These are phyloP conservation scores for Elymus sibiricus DNA, from an alignment of 176 grass and related monocot genomes.

Conservation along the genomic window DNA sequence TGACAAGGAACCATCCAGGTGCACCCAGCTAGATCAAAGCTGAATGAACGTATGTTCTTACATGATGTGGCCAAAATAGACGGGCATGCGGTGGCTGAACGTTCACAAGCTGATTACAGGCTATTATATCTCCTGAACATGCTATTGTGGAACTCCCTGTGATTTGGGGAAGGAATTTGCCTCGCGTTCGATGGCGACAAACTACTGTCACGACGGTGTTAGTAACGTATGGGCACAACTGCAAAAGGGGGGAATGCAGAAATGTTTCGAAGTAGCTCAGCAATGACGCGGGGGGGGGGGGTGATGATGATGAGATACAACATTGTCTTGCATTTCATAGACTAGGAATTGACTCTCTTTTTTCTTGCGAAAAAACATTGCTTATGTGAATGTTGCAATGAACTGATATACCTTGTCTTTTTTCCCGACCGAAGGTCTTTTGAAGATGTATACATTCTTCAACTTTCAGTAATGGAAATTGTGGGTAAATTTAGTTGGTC, in stretches of 20 bases:
- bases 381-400: neutral
- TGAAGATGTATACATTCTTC: neutral
- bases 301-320: neutral
- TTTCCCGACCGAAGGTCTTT: neutral
- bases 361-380: neutral
- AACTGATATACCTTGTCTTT: neutral
- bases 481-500: neutral
- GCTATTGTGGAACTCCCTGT: neutral
- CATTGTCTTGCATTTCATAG: neutral
- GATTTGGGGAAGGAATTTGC: neutral
- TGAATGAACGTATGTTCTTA: conserved; percentile 4
- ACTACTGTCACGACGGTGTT: neutral
- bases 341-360: neutral
- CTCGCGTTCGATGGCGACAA: neutral
- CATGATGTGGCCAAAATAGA: neutral
- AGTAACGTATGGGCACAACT: neutral
- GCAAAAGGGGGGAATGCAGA: neutral
- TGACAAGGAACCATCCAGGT: neutral
- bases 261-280: neutral
- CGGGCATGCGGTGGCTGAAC: neutral
- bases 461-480: neutral
- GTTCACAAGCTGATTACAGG: neutral
- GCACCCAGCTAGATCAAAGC: neutral
- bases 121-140: neutral
- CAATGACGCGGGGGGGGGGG: neutral